Percentiles rank a stretch among this genome's conserved stretches.
Evolutionary conservation across 2,329 filamentous ascomycete genomes (phyloP).

Genomic region (Sporothrix brunneoviolacea): DNA sequence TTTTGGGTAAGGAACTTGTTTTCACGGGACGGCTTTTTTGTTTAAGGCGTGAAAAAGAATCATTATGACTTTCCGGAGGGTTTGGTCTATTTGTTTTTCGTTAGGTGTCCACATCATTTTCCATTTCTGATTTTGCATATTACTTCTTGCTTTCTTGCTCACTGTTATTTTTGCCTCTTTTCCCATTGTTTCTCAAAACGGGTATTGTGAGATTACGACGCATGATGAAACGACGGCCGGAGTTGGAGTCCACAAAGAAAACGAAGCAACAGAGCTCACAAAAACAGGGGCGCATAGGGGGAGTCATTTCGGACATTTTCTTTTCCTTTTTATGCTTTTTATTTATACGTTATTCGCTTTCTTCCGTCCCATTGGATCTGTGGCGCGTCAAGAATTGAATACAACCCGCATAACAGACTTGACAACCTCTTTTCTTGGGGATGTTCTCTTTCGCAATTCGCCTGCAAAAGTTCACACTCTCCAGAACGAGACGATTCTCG

Average conservation of each 20-base stretch:
- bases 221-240: slow-evolving; percentile 5
- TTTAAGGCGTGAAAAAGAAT: slow-evolving; percentile 10
- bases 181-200: neutral
- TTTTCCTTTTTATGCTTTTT: neutral
- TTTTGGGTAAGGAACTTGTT: neutral
- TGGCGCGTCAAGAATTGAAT: no score
- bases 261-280: neutral
- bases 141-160: neutral
- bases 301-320: neutral
- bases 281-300: neutral
- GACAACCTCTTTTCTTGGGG: no score
- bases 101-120: neutral
- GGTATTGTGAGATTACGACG: neutral
- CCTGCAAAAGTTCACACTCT: no score
- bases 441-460: no score
- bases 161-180: neutral
- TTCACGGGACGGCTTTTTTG: neutral
- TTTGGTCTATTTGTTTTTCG: slow-evolving; percentile 1
- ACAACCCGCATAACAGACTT: no score
- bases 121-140: neutral
- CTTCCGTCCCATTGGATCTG: neutral
- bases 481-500: no score
- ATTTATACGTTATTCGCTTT: neutral
- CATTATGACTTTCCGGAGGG: slow-evolving; percentile 2
- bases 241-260: neutral